Conservation (phyloP, 352 stramenopile genomes). For the Saprolegnia diclina region DNA sequence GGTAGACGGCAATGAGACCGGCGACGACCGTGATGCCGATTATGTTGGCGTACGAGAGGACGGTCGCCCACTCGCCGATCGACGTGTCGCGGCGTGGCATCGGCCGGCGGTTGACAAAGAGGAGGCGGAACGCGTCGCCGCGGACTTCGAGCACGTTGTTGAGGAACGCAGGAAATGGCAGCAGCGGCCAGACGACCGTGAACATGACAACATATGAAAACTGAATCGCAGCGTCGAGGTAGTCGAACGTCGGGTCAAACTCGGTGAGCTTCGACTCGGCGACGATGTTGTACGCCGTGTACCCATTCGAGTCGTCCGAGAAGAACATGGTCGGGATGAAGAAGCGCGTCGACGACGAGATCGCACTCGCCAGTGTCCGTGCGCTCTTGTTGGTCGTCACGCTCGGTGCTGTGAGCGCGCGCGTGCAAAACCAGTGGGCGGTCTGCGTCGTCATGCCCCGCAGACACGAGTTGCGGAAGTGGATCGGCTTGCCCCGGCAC, state of each 20-base stretch:
- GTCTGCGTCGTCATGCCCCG: not conserved
- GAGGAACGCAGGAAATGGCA: constrained; percentile 79
- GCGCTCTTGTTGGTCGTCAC: constrained; percentile 24
- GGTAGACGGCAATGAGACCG: constrained; percentile 77
- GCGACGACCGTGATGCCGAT: constrained; percentile 78
- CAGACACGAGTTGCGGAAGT: constrained; percentile 21
- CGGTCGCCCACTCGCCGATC: constrained; percentile 79
- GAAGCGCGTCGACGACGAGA: constrained; percentile 33
- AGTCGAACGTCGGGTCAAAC: constrained; percentile 82
- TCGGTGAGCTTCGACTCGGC: constrained; percentile 73
- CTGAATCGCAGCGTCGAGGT: constrained; percentile 83
- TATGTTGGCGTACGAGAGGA: constrained; percentile 82
- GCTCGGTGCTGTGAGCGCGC: not conserved
- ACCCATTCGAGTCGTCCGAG: constrained; percentile 81
- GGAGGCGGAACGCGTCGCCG: constrained; percentile 70
- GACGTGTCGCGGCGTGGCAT: constrained; percentile 77
- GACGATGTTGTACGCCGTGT: constrained; percentile 82
- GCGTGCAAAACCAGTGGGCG: not conserved
- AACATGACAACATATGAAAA: constrained; percentile 90
- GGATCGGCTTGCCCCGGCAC: constrained; percentile 40
- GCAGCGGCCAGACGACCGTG: constrained; percentile 81
- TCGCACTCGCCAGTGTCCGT: not conserved
- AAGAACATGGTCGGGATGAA: constrained; percentile 52
- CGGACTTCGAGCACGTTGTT: constrained; percentile 85
- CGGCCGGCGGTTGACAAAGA: constrained; percentile 71